These are phyloP conservation scores for Clonostachys sp. DNA, from an alignment of 2,329 filamentous ascomycete species.

Conservation along the genomic window DNA sequence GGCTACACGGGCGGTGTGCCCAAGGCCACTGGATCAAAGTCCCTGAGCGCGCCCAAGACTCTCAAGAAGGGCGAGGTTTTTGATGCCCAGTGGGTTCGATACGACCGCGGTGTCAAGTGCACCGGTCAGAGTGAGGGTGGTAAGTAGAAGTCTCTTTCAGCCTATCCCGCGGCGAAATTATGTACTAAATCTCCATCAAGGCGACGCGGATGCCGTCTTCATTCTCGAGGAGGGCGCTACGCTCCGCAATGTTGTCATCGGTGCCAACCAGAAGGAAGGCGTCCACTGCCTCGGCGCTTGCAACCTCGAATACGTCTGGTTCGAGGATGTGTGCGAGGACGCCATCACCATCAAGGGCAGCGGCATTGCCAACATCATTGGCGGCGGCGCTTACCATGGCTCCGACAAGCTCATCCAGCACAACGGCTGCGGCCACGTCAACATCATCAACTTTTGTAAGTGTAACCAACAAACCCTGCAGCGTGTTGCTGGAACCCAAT, in stretches of 20 bases:
- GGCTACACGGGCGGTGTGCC: too few relatives aligned
- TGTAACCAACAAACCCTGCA: too few relatives aligned
- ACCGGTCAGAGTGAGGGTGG: too few relatives aligned
- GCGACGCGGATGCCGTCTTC: constrained; percentile 39
- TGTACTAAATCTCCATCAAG: background rate
- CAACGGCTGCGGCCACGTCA: constrained; percentile 34
- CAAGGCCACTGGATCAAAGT: too few relatives aligned
- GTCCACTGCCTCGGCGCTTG: constrained; percentile 45
- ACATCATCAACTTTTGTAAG: constrained; percentile 25
- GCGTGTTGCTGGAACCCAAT: too few relatives aligned
- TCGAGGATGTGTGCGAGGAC: constrained; percentile 34
- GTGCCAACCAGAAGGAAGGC: constrained; percentile 42
- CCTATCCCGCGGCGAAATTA: too few relatives aligned
- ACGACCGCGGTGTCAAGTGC: too few relatives aligned
- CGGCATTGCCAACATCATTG: constrained; percentile 18
- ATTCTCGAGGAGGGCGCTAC: constrained; percentile 43
- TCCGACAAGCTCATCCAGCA: constrained; percentile 40
- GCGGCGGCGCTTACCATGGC: constrained; percentile 36
- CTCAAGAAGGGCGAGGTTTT: too few relatives aligned
- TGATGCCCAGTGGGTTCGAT: too few relatives aligned
- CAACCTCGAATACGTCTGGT: constrained; percentile 36
- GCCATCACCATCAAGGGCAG: constrained; percentile 33
- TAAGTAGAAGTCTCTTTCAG: too few relatives aligned
- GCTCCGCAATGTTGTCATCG: constrained; percentile 48
- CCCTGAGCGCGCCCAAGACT: too few relatives aligned